Conservation (phyloP, 1,139 yeast genomes). For the Yamadazyma sp. region DNA sequence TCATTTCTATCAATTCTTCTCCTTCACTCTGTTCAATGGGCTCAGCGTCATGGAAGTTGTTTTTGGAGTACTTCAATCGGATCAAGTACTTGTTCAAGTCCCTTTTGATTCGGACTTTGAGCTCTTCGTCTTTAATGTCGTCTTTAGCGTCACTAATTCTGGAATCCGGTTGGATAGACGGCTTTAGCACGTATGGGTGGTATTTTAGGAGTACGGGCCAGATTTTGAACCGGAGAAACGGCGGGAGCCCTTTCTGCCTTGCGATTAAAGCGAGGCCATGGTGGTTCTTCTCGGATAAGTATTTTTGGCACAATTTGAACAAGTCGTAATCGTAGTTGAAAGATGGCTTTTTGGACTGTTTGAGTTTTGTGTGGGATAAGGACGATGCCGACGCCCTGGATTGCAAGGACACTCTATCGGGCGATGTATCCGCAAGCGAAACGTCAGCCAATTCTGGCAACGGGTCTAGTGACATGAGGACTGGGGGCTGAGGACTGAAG, state of each 20-base stretch:
- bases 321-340: conserved; percentile 44
- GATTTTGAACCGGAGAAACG: conserved; percentile 69
- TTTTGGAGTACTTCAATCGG: conserved; percentile 28
- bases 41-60: background rate
- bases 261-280: conserved; percentile 78
- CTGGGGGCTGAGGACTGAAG: background rate
- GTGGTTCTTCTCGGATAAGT: conserved; percentile 52
- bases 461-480: conserved; percentile 1
- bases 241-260: conserved; percentile 84
- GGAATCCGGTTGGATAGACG: conserved; percentile 65
- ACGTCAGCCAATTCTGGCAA: background rate
- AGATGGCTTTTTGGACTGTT: conserved; percentile 23
- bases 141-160: conserved; percentile 16
- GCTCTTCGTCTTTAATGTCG: conserved; percentile 23
- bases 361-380: background rate
- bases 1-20: conserved; percentile 38
- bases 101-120: conserved; percentile 38
- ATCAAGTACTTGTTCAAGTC: conserved; percentile 57
- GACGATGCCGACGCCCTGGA: background rate
- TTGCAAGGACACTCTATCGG: background rate
- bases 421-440: background rate
- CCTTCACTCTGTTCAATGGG: background rate
- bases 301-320: conserved; percentile 37
- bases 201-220: conserved; percentile 84
- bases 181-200: conserved; percentile 82